Conservation (phyloP, 345 rosid genomes). For the Melaleuca quinquenervia region DNA sequence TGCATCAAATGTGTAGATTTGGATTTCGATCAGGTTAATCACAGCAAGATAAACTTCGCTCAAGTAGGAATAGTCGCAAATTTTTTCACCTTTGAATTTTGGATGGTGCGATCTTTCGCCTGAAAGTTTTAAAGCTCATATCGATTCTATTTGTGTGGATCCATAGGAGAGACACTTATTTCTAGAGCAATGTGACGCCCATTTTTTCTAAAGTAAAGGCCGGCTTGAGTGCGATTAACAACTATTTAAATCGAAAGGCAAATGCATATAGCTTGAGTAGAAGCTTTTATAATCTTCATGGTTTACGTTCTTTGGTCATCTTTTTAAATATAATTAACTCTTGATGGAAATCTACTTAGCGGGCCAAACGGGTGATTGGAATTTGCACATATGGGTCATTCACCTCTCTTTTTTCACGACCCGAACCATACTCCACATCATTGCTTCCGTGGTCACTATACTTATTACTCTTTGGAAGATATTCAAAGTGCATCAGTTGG, state of each 20-base stretch:
- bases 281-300: background rate
- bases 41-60: background rate
- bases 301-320: too few species aligned
- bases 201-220: background rate
- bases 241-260: background rate
- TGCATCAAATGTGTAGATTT: background rate
- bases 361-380: too few species aligned
- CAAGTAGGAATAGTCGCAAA: too few species aligned
- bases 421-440: too few species aligned
- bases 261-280: background rate
- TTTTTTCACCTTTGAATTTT: background rate
- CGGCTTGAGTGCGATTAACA: background rate
- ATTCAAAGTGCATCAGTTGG: too few species aligned
- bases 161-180: background rate
- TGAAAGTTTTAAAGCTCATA: background rate
- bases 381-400: too few species aligned
- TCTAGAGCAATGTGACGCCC: background rate
- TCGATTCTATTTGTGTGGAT: background rate
- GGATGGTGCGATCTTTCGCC: background rate
- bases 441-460: too few species aligned
- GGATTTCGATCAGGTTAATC: background rate
- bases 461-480: too few species aligned
- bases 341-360: too few species aligned
- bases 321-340: too few species aligned
- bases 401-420: too few species aligned